Percentiles rank a stretch among this genome's conserved stretches.
These are phyloP conservation scores for Carallia pectinifolia DNA, from an alignment of 345 rosid genomes.

Conservation along the genomic window DNA sequence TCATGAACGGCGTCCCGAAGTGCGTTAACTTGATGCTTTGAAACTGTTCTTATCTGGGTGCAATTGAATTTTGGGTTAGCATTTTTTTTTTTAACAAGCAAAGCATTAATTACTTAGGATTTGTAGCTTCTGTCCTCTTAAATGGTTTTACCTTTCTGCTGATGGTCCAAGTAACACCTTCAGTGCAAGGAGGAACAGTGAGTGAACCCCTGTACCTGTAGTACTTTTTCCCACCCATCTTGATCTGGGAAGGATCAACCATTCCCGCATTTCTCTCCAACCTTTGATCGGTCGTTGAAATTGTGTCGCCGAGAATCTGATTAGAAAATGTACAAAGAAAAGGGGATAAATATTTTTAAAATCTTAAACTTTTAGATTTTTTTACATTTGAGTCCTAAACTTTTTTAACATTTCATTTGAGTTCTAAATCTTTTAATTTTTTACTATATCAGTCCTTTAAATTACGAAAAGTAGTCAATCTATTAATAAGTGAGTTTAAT, in stretches of 20 bases:
- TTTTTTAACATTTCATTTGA: no score
- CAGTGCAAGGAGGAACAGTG: constrained; percentile 79
- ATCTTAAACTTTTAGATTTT: no score
- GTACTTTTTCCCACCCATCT: constrained; percentile 44
- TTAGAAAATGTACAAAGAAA: not conserved
- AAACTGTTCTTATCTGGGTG: constrained; percentile 40
- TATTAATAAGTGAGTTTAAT: no score
- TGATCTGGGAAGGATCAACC: constrained; percentile 50
- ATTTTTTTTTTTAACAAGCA: no score
- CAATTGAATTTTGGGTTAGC: not conserved
- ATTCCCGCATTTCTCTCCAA: constrained; percentile 37
- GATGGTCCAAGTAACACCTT: constrained; percentile 74
- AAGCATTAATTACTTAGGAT: not conserved
- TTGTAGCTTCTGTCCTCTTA: not conserved
- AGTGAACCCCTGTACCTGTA: constrained; percentile 78
- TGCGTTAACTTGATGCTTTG: constrained; percentile 42
- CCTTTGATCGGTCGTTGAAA: constrained; percentile 25
- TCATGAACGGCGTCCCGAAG: constrained; percentile 51
- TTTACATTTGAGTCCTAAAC: no score
- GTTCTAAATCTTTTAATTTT: no score
- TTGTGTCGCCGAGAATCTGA: constrained; percentile 29
- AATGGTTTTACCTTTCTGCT: constrained; percentile 37
- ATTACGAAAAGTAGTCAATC: no score
- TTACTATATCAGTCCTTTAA: no score
- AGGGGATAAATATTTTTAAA: no score